These are phyloP conservation scores for Linderina pennispora DNA, from an alignment of 192 early-diverging fungal genomes.

Conservation along the genomic window DNA sequence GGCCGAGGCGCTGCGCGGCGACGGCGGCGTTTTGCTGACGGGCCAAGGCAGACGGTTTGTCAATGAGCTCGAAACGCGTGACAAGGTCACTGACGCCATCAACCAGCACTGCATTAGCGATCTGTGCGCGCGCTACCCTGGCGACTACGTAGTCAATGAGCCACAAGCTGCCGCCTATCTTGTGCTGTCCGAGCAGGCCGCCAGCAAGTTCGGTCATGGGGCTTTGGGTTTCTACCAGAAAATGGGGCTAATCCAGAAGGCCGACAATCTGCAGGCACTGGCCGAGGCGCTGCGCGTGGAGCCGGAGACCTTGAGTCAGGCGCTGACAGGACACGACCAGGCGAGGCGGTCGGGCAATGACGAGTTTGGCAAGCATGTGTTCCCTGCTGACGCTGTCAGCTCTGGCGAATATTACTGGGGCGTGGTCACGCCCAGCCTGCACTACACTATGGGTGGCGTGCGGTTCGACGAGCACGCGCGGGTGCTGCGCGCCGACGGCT, in stretches of 20 bases:
- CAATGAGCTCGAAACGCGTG: constrained; percentile 91
- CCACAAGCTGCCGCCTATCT: constrained; percentile 28
- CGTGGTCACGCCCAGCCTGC: constrained; percentile 72
- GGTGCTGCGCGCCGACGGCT: constrained; percentile 37
- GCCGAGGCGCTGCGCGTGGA: constrained; percentile 42
- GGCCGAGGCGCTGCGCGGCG: constrained; percentile 92
- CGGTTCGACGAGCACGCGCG: constrained; percentile 23
- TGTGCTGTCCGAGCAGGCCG: constrained; percentile 37
- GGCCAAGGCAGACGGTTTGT: constrained; percentile 82
- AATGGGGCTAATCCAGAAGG: constrained; percentile 32
- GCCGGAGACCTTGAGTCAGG: constrained; percentile 17
- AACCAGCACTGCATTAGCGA: constrained; percentile 52
- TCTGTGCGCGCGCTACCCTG: constrained; percentile 8
- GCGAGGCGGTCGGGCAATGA: constrained; percentile 55
- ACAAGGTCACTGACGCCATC: constrained; percentile 88
- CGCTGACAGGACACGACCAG: constrained; percentile 50
- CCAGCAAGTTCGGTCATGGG: constrained; percentile 33
- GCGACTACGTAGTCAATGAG: neutral
- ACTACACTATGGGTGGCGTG: constrained; percentile 79
- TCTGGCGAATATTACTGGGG: constrained; percentile 58
- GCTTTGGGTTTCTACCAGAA: constrained; percentile 41
- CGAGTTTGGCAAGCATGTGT: constrained; percentile 65
- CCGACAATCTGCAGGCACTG: constrained; percentile 4
- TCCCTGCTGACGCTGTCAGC: constrained; percentile 52
- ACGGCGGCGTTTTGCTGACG: constrained; percentile 79